These are phyloP conservation scores for Brettanomyces naardenensis DNA, from an alignment of 805 yeast species.

Conservation along the genomic window DNA sequence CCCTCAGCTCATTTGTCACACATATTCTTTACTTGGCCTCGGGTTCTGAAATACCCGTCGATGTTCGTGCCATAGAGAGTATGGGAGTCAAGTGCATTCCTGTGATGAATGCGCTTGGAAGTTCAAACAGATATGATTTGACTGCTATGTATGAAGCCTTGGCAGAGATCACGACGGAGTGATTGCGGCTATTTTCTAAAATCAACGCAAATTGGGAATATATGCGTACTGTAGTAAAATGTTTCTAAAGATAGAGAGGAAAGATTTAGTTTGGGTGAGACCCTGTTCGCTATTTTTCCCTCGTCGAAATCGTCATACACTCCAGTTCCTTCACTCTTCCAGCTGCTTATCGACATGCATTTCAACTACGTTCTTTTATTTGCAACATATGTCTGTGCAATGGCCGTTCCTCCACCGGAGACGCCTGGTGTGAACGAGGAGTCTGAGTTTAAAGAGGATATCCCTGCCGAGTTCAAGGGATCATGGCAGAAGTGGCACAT, in stretches of 20 bases:
- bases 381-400: neutral
- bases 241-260: neutral
- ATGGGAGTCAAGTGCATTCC: conserved; percentile 42
- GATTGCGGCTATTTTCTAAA: too few species aligned
- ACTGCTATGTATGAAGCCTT: conserved; percentile 25
- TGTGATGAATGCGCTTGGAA: conserved; percentile 22
- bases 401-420: neutral
- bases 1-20: conserved; percentile 38
- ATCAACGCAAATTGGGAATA: too few species aligned
- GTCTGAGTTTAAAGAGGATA: conserved; percentile 30
- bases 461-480: conserved; percentile 40
- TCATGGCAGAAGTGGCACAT: conserved; percentile 87
- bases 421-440: conserved; percentile 6
- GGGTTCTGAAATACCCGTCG: conserved; percentile 42
- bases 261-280: too few species aligned
- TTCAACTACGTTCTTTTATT: too few species aligned
- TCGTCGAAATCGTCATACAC: too few species aligned
- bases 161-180: neutral
- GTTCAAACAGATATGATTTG: conserved; percentile 31
- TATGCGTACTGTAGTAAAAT: neutral
- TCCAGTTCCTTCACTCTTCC: neutral
- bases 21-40: conserved; percentile 51
- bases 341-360: neutral
- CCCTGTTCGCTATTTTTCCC: neutral
- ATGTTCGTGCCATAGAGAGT: conserved; percentile 29